Base-by-base conservation (phyloP, 2,329 filamentous ascomycete genomes). In the Xylaria sp. region DNA sequence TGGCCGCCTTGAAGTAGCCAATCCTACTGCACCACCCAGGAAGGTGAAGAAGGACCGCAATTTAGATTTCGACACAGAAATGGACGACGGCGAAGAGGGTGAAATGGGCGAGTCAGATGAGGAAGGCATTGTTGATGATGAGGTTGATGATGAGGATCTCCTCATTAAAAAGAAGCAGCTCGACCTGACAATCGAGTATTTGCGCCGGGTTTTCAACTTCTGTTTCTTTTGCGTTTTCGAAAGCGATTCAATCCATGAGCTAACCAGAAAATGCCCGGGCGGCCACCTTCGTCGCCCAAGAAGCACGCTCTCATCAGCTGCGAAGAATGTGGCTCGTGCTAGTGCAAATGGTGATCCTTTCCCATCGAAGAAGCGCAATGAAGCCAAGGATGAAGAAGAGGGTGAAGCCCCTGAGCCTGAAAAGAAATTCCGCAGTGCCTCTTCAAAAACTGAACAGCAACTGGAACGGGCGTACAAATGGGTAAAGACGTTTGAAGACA, bases 161-260 rank as follows among this genome's bases (percentile, higher is more conserved):
- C 81, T 98, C 64, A 88, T 91, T 50, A 96, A 97, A 86, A 98
- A 98, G 88, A 98, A 99, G 85, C 94, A 96, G 77, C 89, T 99
- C 59, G 96, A 99, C 81, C 86, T 99, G 44, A 87, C 97, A 80
- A 96, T 98, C 63, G 96, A 99, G 82, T 99, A 99, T 80, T 87
- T 99, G 69, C 94, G 96, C 62, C 91, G 96, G 18, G 96, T 99
- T 62, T 97, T 97, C 86, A 98, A 96, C 82, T 98, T 99, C 83
- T 99, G 96, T 84, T 98, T 99, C 85, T 99, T 98, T 84, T 99
- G 96, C 80, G 97, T 99, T 5, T 98, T 99, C 75, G 96, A 99
- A 82, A 96, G 94, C 78, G 96, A 99, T 80, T 98, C 95, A 0
- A 91, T 98, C 25, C 96, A 99, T 77, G 96, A 99, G 82, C 86